Base-by-base conservation (phyloP, 257 asterid species). In the Solanum chaucha region DNA sequence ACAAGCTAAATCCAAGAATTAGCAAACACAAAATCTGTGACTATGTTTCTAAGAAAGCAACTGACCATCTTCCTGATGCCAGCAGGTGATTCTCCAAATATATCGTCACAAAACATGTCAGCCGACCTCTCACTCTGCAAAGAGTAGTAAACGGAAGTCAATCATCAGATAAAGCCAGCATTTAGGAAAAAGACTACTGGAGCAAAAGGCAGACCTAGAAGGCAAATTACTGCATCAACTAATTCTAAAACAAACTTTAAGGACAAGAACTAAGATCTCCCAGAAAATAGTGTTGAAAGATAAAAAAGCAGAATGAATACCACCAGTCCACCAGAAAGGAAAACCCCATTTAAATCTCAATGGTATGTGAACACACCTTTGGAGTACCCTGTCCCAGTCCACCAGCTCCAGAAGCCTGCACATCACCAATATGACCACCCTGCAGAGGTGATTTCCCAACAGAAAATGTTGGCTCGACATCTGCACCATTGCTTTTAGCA, bases 311-410 rank as follows among this genome's bases (percentile, higher is more conserved):
- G 28, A 48, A 81, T 15, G 68, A 81, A 65, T 19, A 81, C 15
- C 68, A 48, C 85, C 24, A 19, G 36, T 15, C 68, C 44, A 10
- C 68, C 7, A 19, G 35, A 80, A 80, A 14, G 40, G 9, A 46
- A 46, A 80, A 80, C 28, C 84, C 34, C 61, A 41, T 41, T 77
- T 77, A n/a, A 77, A 77, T 40, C 84, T 77, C 68, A 80, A 48
- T 80, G 24, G n/a, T 20, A 28, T 26, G 85, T 46, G 19, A 9
- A 80, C 85, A 78, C 84, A 97, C 99, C 98, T 95, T 95, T 85
- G 99, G 99, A 77, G 95, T 93, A 88, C 99, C 99, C 89, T 93
- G 98, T 68, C 99, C 99, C 70, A 97, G 95, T 86, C 96, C 99
- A 15, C 93, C 95, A 88, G 94, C 88, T 87, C 94, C 97, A 88